These are phyloP conservation scores for Cladophialophora psammophila DNA, from an alignment of 2,329 filamentous ascomycete genomes.

Conservation along the genomic window DNA sequence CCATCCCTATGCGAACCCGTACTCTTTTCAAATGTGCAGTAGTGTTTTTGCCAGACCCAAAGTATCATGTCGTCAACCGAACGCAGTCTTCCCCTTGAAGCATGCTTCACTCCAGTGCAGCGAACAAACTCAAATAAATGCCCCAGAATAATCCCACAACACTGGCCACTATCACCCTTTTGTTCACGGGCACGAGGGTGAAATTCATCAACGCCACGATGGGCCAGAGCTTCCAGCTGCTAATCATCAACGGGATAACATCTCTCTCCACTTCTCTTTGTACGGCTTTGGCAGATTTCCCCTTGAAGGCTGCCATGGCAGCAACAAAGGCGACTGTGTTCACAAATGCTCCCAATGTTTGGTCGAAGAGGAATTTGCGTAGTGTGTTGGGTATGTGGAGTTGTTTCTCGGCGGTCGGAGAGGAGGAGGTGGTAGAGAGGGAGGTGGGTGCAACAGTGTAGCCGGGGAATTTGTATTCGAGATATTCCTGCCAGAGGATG, in stretches of 20 bases:
- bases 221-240: constrained; percentile 51
- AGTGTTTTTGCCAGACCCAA: constrained; percentile 63
- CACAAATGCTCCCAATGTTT: constrained; percentile 62
- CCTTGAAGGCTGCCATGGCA: constrained; percentile 60
- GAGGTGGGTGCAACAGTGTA: constrained; percentile 19
- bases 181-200: constrained; percentile 47
- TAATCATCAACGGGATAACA: constrained; percentile 48
- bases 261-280: constrained; percentile 48
- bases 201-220: constrained; percentile 51
- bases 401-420: constrained; percentile 33
- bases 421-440: constrained; percentile 7
- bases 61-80: constrained; percentile 40
- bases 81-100: not conserved
- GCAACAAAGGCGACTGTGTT: constrained; percentile 65
- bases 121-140: constrained; percentile 48
- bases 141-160: constrained; percentile 50
- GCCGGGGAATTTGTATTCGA: constrained; percentile 78
- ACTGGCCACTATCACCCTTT: constrained; percentile 47
- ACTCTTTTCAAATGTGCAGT: constrained; percentile 53
- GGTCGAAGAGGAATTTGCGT: constrained; percentile 66
- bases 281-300: constrained; percentile 46
- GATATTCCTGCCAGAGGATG: constrained; percentile 81
- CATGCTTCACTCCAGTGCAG: constrained; percentile 28
- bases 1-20: constrained; percentile 51
- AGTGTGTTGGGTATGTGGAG: constrained; percentile 58